Conservation (phyloP, 78 protist genomes). For the Chrysochromulina tobinii region DNA sequence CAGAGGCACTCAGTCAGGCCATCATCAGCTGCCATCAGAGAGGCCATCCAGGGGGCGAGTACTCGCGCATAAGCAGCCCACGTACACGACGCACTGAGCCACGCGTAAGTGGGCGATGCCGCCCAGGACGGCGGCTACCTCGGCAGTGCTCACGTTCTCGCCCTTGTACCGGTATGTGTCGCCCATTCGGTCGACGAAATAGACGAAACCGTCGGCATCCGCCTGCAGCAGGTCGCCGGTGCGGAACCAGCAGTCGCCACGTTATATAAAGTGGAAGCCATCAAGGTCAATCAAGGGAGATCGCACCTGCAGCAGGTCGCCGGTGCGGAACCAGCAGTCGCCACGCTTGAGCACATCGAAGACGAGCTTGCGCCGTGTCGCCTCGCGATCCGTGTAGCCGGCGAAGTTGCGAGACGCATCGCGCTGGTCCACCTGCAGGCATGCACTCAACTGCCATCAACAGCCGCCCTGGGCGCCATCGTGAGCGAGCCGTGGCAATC, state of each 20-base stretch:
- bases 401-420: conserved; percentile 18
- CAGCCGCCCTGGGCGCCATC: too few species aligned
- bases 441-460: too few species aligned
- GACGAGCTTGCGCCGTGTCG: not conserved
- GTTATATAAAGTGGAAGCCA: too few species aligned
- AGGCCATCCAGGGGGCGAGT: too few species aligned
- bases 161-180: conserved; percentile 68
- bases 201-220: conserved; percentile 45
- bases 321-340: conserved; percentile 48
- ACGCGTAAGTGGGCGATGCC: not conserved
- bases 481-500: too few species aligned
- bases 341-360: conserved; percentile 29
- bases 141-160: conserved; percentile 68
- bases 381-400: conserved; percentile 49
- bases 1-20: conserved; percentile 30
- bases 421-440: not conserved
- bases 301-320: conserved; percentile 22
- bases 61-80: not conserved
- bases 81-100: not conserved
- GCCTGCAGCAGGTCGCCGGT: too few species aligned
- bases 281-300: too few species aligned
- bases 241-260: too few species aligned
- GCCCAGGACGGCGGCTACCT: conserved; percentile 42
- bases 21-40: too few species aligned
- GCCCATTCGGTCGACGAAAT: conserved; percentile 63